A percentile compares a stretch with the other conserved stretches of the same genome.
These are phyloP conservation scores for Mycena epipterygia DNA, from an alignment of 768 basidiomycete genomes.

Conservation along the genomic window DNA sequence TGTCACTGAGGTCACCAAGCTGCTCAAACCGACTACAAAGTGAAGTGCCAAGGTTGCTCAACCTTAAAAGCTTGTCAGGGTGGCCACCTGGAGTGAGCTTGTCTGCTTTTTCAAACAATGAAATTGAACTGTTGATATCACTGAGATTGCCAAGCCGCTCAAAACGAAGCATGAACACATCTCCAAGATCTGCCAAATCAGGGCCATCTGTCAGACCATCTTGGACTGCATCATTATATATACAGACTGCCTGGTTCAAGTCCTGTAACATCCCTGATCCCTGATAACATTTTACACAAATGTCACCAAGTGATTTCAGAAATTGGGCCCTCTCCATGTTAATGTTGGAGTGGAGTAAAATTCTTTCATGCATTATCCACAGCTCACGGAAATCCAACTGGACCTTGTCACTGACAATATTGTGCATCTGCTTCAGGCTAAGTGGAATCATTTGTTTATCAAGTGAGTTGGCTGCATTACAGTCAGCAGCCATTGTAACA, in stretches of 20 bases:
- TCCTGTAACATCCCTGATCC: not conserved
- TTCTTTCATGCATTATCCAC: conserved; percentile 5
- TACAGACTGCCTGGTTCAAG: conserved; percentile 6
- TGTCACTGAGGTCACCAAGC: conserved; percentile 37
- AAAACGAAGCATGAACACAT: conserved; percentile 3
- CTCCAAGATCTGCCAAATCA: conserved; percentile 6
- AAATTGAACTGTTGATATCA: conserved; percentile 8
- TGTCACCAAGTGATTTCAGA: not conserved
- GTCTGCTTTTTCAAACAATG: conserved; percentile 3
- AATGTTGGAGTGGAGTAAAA: not conserved
- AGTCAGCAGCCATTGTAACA: not conserved
- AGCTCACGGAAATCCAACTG: not conserved
- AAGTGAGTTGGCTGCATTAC: not conserved
- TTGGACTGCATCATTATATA: conserved; percentile 5
- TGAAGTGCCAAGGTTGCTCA: not conserved
- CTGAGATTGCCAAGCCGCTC: conserved; percentile 4
- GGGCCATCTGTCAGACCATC: not conserved
- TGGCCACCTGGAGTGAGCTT: conserved; percentile 2
- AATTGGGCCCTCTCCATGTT: not conserved
- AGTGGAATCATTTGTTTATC: not conserved
- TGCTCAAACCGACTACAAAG: conserved; percentile 34
- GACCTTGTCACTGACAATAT: not conserved
- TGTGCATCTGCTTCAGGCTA: not conserved
- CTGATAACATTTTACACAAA: not conserved
- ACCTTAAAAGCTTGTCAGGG: conserved; percentile 30